Evolutionary conservation across 148 eudicot species (phyloP), one percentile per base, ranked within the genome.

Genomic region (Camellia japonica): DNA sequence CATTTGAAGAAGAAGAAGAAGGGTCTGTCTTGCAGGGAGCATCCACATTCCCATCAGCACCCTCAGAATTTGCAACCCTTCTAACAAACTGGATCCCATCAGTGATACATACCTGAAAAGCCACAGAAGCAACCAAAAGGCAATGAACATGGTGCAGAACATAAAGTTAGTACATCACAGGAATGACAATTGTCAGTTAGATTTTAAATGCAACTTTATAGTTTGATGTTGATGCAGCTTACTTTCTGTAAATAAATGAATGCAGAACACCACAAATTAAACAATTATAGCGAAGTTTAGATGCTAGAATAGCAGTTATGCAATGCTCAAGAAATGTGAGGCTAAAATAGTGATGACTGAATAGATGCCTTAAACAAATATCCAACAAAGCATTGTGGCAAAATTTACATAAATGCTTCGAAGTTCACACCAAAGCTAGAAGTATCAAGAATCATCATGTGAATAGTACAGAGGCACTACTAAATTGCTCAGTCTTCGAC

Each of bases 61-160:
- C 76, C 16, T 68, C 79, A 49, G 68, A 51, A 62, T 78, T 78
- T 56, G 85, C 62, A 69, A 81, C 78, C 64, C 93, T 84, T 80
- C 56, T 83, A 46, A 95, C 84, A 83, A 92, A 92, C 79, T 92
- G 84, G 79, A 93, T 87, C 73, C 99, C 99, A 83, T 96, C 98
- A n/a, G 90, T 87, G 78, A 96, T 73, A 70, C 90, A 95, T 80
- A 88, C 97, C 99, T 93, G 76, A 72, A 76, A 59, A 14, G n/a
- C 7, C 55, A 71, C 59, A 43, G 19, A 73, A 79, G 38, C 15
- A 80, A 73, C 41, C 65, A 68, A 76, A 71, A 51, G 38, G 30
- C 56, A 41, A 74, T 54, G 11, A 76, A 20, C 43, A 49, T n/a
- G 13, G 43, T 71, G 51, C 67, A 49, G 19, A 42, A 58, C 38